Percentiles rank a stretch among this genome's conserved stretches.
Evolutionary conservation across 2,329 filamentous ascomycete species (phyloP).

Genomic region (Ploettnerulaceae sp.): DNA sequence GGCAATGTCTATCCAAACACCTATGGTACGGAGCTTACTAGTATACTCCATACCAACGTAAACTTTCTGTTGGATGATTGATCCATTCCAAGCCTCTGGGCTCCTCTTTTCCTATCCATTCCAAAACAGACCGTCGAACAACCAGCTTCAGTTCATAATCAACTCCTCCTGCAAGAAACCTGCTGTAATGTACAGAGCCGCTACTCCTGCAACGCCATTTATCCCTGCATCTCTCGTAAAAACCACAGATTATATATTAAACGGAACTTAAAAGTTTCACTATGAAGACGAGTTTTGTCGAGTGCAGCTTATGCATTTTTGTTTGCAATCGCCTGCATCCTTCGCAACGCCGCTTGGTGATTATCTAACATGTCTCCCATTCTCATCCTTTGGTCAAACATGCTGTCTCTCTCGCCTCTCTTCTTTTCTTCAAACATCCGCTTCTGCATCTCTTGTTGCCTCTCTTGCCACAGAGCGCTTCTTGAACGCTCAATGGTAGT

Average conservation of each 20-base stretch:
- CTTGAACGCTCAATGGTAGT: conserved; percentile 49
- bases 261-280: too few species aligned
- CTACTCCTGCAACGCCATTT: too few species aligned
- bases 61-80: too few species aligned
- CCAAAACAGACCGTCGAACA: too few species aligned
- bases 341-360: conserved; percentile 74
- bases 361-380: conserved; percentile 68
- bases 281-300: conserved; percentile 1
- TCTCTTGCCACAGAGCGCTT: conserved; percentile 54
- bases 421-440: conserved; percentile 52
- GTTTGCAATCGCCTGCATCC: conserved; percentile 55
- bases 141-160: too few species aligned
- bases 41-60: too few species aligned
- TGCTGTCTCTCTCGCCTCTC: conserved; percentile 54
- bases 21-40: too few species aligned
- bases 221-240: background rate
- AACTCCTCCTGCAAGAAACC: too few species aligned
- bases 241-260: conserved; percentile 13
- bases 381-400: conserved; percentile 71
- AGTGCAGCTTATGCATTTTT: conserved; percentile 14
- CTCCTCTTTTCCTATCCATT: too few species aligned
- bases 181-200: too few species aligned
- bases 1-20: too few species aligned
- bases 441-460: conserved; percentile 49
- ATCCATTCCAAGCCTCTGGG: too few species aligned